Evolutionary conservation across 192 early-diverging fungal genomes (phyloP).

Genomic region (Gamsiella multidivaricata): DNA sequence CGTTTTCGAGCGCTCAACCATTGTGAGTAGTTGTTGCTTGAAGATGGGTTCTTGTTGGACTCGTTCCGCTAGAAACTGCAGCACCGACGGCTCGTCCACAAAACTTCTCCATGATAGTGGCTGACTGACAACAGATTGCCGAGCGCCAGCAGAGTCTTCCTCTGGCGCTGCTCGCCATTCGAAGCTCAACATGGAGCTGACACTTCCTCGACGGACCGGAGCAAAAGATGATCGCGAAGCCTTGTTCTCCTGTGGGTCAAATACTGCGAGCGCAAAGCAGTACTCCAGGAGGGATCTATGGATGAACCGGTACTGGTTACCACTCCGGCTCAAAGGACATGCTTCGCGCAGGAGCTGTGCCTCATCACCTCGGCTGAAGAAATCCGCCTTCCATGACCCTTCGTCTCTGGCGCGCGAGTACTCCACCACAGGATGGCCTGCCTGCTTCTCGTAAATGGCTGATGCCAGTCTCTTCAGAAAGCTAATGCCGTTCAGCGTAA

Average conservation of each 20-base stretch:
- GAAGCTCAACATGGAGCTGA: too few species aligned
- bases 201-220: too few species aligned
- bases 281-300: conserved; percentile 3
- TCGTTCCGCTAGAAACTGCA: conserved; percentile 7
- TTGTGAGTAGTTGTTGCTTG: background rate
- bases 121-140: too few species aligned
- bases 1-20: background rate
- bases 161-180: too few species aligned
- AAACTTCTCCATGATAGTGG: background rate
- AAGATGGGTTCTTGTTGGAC: background rate
- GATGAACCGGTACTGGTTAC: background rate
- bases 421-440: background rate
- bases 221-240: too few species aligned
- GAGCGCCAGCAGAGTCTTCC: too few species aligned
- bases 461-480: conserved; percentile 2
- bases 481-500: background rate
- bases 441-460: background rate
- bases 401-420: background rate
- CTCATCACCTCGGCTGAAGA: background rate
- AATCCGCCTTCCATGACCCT: background rate
- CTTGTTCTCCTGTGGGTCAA: too few species aligned
- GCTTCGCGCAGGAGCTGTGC: background rate
- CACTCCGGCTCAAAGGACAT: background rate
- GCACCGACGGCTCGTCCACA: conserved; percentile 2
- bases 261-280: background rate